Evolutionary conservation across 441 rosid genomes (phyloP), one percentile per base, ranked within the genome.

Genomic region (Dalechampia spathulata): DNA sequence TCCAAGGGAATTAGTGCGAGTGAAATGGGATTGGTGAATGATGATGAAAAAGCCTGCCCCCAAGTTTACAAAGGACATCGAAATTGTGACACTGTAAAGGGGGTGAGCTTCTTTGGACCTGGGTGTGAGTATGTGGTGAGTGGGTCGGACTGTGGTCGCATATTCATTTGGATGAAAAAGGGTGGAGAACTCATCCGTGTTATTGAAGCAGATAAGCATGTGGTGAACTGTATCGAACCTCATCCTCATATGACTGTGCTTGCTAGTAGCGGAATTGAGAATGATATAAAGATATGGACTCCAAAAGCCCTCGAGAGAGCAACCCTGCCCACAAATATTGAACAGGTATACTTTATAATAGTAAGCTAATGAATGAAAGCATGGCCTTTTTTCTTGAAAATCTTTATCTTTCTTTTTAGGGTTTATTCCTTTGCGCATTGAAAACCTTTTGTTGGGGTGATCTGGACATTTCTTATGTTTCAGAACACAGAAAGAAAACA

Each of bases 141-240:
- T 17, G 96, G 97, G 12, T 92, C 99, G 28, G 96, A 92, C 66
- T 92, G 99, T 69, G 99, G 99, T 20, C 72, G 90, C 56, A 79
- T 89, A 54, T 92, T 89, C 69, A 83, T 89, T 37, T 92, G 99
- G 99, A 85, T 67, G 80, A 92, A 83, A 60, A 85, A 79, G 63
- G 78, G 71, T 10, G 96, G 92, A 52, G 70, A 76, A 75, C 90
- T 86, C 40, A 51, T 89, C 51, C 87, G 86, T 66, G 85, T 83
- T 45, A 85, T 89, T 75, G 83, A 78, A 74, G 92, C 76, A 11
- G 97, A 92, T 77, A 82, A 53, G 69, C 55, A 78, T 65, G 72
- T 85, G 20, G 99, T 87, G 36, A 92, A 89, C 73, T 87, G 97
- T 60, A 74, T 81, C 10, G 86, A 75, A 71, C 69, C 95, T 68